Conservation (phyloP, 495 filamentous ascomycete species). For the Aspergillus steynii region DNA sequence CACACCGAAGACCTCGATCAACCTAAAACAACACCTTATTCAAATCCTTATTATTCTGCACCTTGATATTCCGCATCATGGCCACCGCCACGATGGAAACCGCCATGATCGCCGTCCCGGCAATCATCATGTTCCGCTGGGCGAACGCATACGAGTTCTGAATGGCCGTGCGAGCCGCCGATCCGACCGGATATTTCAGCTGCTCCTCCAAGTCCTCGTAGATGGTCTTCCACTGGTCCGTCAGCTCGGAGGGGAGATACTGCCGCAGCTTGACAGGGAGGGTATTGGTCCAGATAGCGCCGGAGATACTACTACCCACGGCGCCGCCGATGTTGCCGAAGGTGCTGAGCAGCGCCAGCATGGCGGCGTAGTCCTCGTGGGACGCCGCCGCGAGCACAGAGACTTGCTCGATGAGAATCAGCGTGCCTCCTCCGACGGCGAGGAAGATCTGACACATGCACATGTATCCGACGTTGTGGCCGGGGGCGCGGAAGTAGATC, state of each 20-base stretch:
- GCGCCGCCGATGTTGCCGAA: constrained; percentile 66
- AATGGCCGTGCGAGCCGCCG: constrained; percentile 53
- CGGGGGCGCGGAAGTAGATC: constrained; percentile 64
- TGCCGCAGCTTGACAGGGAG: constrained; percentile 54
- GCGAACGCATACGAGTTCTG: constrained; percentile 53
- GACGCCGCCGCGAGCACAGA: constrained; percentile 64
- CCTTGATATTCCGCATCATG: constrained; percentile 55
- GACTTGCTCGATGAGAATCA: constrained; percentile 66
- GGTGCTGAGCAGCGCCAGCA: constrained; percentile 63
- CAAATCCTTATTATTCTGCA: constrained; percentile 38
- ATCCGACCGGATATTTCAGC: constrained; percentile 51
- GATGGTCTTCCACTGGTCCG: constrained; percentile 47
- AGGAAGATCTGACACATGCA: constrained; percentile 75
- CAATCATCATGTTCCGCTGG: constrained; percentile 57
- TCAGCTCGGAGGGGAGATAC: constrained; percentile 53
- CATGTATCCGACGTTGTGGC: constrained; percentile 59
- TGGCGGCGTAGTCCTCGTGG: constrained; percentile 67
- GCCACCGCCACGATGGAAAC: constrained; percentile 43
- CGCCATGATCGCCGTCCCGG: constrained; percentile 42
- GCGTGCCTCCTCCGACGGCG: constrained; percentile 57
- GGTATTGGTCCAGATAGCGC: constrained; percentile 67
- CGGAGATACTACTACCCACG: constrained; percentile 61
- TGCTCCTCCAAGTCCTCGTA: constrained; percentile 53
- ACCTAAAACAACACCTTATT: constrained; percentile 34
- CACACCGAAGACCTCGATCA: too few species aligned